Base-by-base conservation (phyloP, 176 grass and related monocot species). In the Eremochloa ophiuroides region DNA sequence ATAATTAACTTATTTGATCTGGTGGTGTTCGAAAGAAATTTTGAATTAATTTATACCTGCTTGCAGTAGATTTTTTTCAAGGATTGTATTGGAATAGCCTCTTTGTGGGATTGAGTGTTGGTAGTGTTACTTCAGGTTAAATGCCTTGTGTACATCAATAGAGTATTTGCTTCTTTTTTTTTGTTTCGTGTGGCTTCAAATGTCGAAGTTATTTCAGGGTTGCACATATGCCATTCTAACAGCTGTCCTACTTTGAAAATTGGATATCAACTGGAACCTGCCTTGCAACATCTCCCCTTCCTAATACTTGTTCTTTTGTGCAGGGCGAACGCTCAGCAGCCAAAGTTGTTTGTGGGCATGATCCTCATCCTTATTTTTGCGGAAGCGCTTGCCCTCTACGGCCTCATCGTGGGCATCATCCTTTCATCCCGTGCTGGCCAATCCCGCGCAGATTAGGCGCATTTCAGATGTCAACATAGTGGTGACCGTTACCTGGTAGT, bases 351-450 rank as follows among this genome's bases (percentile, higher is more conserved):
- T 2, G 89, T 88, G 15, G 89, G 89, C 58, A 91, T 91, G 89
- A 91, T 91, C 44, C 89, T 91, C 66, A 91, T 91, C 82, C 85
- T 91, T 33, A 88, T 91, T 16, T 91, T 91, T 0, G 85, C 89
- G 0, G 85, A 91, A 22, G 89, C 89, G 3, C 85, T 88, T 9
- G 89, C 85, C 17, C 85, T 91, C 8, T 91, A 87, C 4, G 89
- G 89, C 7, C 89, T 91, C 44, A 88, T 91, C 0, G 89, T 91
- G 0, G 89, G 89, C 47, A 88, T 88, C 48, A 91, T 91, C 59
- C 85, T 91, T 37, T 91, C 89, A 22, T 91, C 85, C 46, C 89
- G 85, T 10, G 81, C 85, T 13, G 89, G 88, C 74, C 88, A 90
- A 60, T 90, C 88, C 11, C 79, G 84, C 18, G 74, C 84, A 3